Evolutionary conservation across 2,329 filamentous ascomycete species (phyloP).

Genomic region (Pleomassaria siparia): DNA sequence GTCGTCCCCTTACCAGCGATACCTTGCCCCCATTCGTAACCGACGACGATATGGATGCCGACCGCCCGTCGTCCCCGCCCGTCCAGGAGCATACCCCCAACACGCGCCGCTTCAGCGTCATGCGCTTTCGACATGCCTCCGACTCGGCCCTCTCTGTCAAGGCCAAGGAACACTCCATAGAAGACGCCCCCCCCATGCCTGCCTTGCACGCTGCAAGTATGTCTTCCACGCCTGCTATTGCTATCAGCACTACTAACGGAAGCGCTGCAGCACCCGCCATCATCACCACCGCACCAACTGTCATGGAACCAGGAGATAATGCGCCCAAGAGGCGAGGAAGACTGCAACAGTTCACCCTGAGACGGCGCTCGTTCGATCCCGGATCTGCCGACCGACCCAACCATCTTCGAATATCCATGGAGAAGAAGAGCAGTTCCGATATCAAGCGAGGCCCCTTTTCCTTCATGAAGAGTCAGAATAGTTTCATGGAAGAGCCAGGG

Average conservation of each 20-base stretch:
- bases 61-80: conserved; percentile 32
- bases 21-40: conserved; percentile 21
- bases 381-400: conserved; percentile 29
- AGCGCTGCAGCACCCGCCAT: conserved; percentile 61
- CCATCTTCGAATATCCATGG: conserved; percentile 41
- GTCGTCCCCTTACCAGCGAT: conserved; percentile 30
- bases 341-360: conserved; percentile 38
- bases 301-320: conserved; percentile 38
- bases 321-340: conserved; percentile 33
- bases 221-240: background rate
- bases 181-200: conserved; percentile 53
- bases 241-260: conserved; percentile 28
- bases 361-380: conserved; percentile 42
- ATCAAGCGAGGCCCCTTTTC: conserved; percentile 29
- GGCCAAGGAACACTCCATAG: conserved; percentile 68
- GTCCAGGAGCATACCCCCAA: conserved; percentile 40
- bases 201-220: conserved; percentile 7
- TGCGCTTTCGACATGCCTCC: conserved; percentile 88
- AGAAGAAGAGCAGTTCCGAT: conserved; percentile 33
- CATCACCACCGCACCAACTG: conserved; percentile 88
- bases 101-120: conserved; percentile 62
- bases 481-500: conserved; percentile 46
- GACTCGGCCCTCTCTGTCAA: conserved; percentile 82
- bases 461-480: conserved; percentile 28
- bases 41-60: conserved; percentile 14